A percentile compares a stretch with the other conserved stretches of the same genome.
These are phyloP conservation scores for Globisporangium alternatum DNA, from an alignment of 352 stramenopile genomes.

Conservation along the genomic window DNA sequence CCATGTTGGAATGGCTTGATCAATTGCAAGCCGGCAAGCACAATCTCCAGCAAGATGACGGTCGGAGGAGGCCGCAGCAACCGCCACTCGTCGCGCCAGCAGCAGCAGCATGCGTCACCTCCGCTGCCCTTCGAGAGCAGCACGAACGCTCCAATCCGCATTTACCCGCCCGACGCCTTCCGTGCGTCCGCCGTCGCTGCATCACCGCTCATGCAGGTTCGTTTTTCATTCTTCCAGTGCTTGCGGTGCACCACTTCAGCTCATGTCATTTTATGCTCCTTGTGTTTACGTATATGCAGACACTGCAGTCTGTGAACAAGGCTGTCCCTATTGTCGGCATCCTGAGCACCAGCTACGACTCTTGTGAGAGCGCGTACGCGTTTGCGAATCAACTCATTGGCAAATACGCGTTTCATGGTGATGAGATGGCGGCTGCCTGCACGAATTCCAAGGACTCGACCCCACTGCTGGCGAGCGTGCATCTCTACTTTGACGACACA, in stretches of 20 bases:
- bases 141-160: constrained; percentile 43
- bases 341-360: constrained; percentile 36
- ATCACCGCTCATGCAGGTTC: constrained; percentile 13
- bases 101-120: constrained; percentile 11
- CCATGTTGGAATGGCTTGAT: too few species aligned
- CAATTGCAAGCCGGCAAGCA: too few species aligned
- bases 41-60: not conserved
- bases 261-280: not conserved
- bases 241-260: not conserved
- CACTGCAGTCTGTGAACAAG: constrained; percentile 35
- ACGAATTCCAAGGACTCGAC: constrained; percentile 17
- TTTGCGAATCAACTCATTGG: constrained; percentile 70
- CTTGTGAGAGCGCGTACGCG: constrained; percentile 29
- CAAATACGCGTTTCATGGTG: constrained; percentile 41
- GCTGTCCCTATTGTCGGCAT: constrained; percentile 47
- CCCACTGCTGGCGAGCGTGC: constrained; percentile 32
- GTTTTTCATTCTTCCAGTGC: not conserved
- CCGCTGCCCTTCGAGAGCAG: constrained; percentile 30
- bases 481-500: constrained; percentile 57
- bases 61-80: constrained; percentile 5
- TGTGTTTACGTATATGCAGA: constrained; percentile 23
- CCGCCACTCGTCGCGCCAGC: constrained; percentile 8
- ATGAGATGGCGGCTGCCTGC: constrained; percentile 12
- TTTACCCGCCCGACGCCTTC: constrained; percentile 46
- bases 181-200: constrained; percentile 15